Evolutionary conservation across 1,139 yeast species (phyloP).

Genomic region (Nematodospora anomalae): DNA sequence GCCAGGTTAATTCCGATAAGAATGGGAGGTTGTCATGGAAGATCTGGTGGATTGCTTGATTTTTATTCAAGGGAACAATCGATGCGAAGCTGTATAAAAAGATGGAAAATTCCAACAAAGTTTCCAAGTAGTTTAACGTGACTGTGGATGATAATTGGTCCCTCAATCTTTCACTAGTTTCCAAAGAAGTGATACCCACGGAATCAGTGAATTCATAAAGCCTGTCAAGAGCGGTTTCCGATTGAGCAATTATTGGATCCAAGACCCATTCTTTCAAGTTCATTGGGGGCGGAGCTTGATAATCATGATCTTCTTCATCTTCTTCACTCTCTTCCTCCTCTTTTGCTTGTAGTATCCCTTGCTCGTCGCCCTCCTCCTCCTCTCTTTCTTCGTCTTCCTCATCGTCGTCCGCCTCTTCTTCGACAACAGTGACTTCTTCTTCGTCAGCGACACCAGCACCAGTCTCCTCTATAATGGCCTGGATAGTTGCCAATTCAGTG

Average conservation of each 20-base stretch:
- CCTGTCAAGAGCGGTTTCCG: conserved; percentile 29
- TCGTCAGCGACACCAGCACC: conserved; percentile 15
- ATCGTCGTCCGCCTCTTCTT: conserved; percentile 19
- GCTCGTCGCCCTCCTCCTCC: conserved; percentile 24
- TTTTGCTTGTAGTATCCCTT: conserved; percentile 11
- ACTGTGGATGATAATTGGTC: conserved; percentile 51
- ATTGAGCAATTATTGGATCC: conserved; percentile 39
- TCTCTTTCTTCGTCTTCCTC: conserved; percentile 20
- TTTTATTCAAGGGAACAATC: conserved; percentile 39
- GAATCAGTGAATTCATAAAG: conserved; percentile 38
- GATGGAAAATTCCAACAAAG: conserved; percentile 37
- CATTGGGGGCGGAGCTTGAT: conserved; percentile 42
- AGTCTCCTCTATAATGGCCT: conserved; percentile 23
- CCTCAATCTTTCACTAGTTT: conserved; percentile 46
- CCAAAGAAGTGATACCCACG: conserved; percentile 42
- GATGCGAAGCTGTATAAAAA: conserved; percentile 39
- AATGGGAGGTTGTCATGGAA: conserved; percentile 37
- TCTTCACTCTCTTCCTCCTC: conserved; percentile 24
- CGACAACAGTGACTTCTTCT: conserved; percentile 22
- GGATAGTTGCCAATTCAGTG: conserved; percentile 34
- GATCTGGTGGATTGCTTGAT: conserved; percentile 39
- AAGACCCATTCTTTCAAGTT: conserved; percentile 37
- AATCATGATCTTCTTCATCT: conserved; percentile 30
- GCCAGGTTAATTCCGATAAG: conserved; percentile 23
- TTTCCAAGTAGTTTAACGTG: conserved; percentile 44